These are phyloP conservation scores for Huntiella moniliformis DNA, from an alignment of 2,329 filamentous ascomycete species.

Conservation along the genomic window DNA sequence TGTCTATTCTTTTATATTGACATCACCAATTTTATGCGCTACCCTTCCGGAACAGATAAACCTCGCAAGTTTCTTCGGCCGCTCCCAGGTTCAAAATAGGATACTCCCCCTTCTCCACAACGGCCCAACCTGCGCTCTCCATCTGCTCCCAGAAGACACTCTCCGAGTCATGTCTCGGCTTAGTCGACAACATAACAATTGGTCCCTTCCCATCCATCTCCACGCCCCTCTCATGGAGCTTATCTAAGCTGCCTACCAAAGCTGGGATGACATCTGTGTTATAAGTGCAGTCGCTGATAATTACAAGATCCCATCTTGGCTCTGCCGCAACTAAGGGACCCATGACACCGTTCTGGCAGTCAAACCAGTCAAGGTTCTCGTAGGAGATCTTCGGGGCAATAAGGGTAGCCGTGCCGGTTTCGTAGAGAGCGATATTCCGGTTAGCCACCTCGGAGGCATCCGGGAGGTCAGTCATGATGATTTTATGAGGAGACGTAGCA, in stretches of 20 bases:
- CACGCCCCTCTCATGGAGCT: conserved; percentile 22
- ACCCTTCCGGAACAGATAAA: conserved; percentile 28
- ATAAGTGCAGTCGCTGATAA: conserved; percentile 43
- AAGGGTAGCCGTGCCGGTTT: conserved; percentile 1
- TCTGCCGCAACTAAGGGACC: conserved; percentile 21
- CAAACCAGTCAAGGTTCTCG: conserved; percentile 39
- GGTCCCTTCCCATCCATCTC: conserved; percentile 15
- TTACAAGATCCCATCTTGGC: conserved; percentile 30
- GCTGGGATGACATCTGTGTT: conserved; percentile 36
- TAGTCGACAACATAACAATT: conserved; percentile 35
- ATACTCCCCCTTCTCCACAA: conserved; percentile 23
- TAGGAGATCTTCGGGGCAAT: conserved; percentile 22
- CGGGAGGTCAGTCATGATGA: conserved; percentile 36
- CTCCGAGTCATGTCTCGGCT: conserved; percentile 36
- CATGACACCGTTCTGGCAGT: conserved; percentile 27
- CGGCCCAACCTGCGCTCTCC: conserved; percentile 25
- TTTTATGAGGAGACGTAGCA: conserved; percentile 13
- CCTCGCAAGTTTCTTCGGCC: conserved; percentile 28
- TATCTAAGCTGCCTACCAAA: conserved; percentile 33
- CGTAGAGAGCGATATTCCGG: conserved; percentile 26
- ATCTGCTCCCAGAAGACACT: conserved; percentile 29
- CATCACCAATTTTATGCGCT: no score
- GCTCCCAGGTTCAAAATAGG: conserved; percentile 27
- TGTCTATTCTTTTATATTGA: no score
- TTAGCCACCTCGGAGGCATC: conserved; percentile 32